phyloP scores from a whole-genome alignment of 805 yeast species.

The Candida ulmi region DNA sequence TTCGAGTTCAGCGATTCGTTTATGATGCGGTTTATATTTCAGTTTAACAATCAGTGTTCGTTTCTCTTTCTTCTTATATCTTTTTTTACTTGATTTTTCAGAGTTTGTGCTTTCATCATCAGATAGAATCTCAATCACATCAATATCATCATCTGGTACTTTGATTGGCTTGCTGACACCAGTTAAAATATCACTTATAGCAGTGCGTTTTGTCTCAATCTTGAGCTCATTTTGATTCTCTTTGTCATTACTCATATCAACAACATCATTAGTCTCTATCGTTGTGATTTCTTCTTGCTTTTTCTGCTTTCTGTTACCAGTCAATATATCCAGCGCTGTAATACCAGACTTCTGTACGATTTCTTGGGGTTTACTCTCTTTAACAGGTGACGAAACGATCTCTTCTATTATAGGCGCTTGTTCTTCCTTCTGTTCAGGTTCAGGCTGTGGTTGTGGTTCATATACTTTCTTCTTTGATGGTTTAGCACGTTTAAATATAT shows the following conservation, averaged over 20 bases:
- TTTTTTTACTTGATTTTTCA: neutral
- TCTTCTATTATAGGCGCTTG: no score
- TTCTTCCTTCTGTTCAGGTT: no score
- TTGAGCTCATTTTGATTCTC: no score
- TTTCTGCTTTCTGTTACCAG: neutral
- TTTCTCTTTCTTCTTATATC: neutral
- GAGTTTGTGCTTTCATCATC: constrained; percentile 6
- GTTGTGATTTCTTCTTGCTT: neutral
- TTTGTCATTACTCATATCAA: neutral
- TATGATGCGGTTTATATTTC: constrained; percentile 15
- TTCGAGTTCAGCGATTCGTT: constrained; percentile 17
- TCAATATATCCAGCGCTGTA: neutral
- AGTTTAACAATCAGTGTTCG: constrained; percentile 7
- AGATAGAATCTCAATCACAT: constrained; percentile 9
- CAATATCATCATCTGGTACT: neutral
- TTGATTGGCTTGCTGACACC: neutral
- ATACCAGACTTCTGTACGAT: no score
- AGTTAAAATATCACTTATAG: no score
- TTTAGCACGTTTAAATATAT: constrained; percentile 9
- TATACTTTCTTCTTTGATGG: constrained; percentile 1
- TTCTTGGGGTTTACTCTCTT: neutral
- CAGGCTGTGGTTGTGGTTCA: no score
- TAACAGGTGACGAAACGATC: neutral
- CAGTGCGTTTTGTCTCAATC: no score
- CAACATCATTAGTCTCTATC: neutral